These are phyloP conservation scores for Musa balbisiana DNA, from an alignment of 202 grass and related monocot species.

Conservation along the genomic window DNA sequence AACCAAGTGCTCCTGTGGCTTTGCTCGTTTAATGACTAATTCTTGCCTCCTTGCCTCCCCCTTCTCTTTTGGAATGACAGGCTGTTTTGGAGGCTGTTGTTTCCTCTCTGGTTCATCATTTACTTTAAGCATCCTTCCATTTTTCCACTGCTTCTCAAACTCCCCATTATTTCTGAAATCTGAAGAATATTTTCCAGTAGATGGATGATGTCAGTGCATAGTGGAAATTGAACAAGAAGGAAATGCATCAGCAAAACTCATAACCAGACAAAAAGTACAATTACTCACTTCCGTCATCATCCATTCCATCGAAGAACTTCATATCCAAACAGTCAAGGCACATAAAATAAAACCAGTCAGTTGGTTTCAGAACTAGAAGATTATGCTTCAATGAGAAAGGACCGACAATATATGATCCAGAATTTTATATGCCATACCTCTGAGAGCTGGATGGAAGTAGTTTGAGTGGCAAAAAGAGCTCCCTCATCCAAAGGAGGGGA, in stretches of 20 bases:
- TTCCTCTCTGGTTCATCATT: slow-evolving; percentile 3
- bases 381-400: not conserved
- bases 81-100: not conserved
- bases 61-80: not conserved
- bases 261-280: not conserved
- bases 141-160: not conserved
- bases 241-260: no score
- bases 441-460: slow-evolving; percentile 14
- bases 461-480: slow-evolving; percentile 23
- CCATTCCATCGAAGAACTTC: slow-evolving; percentile 16
- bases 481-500: slow-evolving; percentile 25
- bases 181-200: not conserved
- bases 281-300: slow-evolving; percentile 9
- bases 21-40: slow-evolving; percentile 20
- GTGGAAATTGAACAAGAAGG: not conserved
- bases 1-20: slow-evolving; percentile 4
- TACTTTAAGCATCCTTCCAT: not conserved
- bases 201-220: not conserved
- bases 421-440: slow-evolving; percentile 8
- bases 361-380: not conserved
- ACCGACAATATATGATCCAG: not conserved
- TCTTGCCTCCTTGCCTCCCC: slow-evolving; percentile 3
- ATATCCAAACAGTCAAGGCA: not conserved
- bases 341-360: not conserved
- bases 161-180: slow-evolving; percentile 14